Evolutionary conservation across 2,329 filamentous ascomycete species (phyloP).

Genomic region (Clarireedia sp.): DNA sequence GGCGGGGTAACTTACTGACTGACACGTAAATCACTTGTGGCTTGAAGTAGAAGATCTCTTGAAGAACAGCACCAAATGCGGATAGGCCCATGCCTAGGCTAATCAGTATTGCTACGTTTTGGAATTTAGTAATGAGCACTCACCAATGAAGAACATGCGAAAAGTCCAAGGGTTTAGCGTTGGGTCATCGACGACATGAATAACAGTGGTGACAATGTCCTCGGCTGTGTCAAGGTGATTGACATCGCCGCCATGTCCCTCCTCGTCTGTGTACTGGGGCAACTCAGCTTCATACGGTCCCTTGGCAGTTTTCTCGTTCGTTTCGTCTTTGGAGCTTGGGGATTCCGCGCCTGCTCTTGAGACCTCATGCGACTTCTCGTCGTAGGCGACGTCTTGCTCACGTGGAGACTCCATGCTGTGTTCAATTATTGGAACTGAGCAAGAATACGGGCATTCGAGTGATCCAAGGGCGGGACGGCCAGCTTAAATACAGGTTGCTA

Average conservation of each 20-base stretch:
- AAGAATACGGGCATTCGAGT: neutral
- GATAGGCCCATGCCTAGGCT: slow-evolving; percentile 29
- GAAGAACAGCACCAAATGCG: slow-evolving; percentile 33
- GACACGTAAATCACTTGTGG: slow-evolving; percentile 38
- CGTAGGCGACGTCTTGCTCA: neutral
- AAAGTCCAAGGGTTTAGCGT: slow-evolving; percentile 31
- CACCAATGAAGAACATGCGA: slow-evolving; percentile 33
- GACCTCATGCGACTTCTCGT: slow-evolving; percentile 1
- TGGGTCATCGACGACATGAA: slow-evolving; percentile 17
- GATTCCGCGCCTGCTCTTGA: neutral
- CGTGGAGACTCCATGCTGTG: slow-evolving; percentile 1
- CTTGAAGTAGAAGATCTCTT: slow-evolving; percentile 41
- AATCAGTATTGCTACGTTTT: neutral
- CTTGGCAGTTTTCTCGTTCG: neutral
- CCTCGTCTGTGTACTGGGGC: neutral
- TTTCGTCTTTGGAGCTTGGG: neutral
- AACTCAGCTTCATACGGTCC: neutral
- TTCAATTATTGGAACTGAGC: neutral
- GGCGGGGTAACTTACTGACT: slow-evolving; percentile 18
- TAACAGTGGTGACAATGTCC: slow-evolving; percentile 11
- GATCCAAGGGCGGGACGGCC: neutral
- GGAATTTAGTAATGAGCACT: neutral
- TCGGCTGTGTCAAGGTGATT: slow-evolving; percentile 8
- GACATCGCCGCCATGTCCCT: slow-evolving; percentile 3
- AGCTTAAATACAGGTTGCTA: neutral